Conservation (phyloP, 2,329 filamentous ascomycete species). For the Hypoxylon sp. region DNA sequence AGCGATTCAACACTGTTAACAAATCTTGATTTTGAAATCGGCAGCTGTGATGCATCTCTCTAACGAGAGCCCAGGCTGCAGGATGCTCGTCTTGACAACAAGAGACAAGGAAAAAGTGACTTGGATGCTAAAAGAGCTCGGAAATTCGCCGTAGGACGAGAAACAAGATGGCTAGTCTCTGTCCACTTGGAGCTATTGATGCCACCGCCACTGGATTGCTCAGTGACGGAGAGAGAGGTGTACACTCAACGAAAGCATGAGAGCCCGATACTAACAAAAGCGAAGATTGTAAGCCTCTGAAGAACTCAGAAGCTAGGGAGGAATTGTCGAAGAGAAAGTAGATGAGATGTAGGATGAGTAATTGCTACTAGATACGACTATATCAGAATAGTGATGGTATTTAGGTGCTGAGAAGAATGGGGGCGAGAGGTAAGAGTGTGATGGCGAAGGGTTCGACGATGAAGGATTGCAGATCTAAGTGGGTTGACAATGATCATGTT, state of each 20-base stretch:
- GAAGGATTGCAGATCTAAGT: neutral
- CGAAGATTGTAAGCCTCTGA: neutral
- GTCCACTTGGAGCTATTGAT: neutral
- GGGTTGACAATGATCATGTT: neutral
- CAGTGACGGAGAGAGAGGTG: conserved; percentile 12
- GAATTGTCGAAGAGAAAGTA: conserved; percentile 4
- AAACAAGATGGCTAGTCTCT: neutral
- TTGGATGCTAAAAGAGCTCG: neutral
- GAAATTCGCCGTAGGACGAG: neutral
- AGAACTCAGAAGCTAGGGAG: neutral
- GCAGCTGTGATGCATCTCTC: neutral
- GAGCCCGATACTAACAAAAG: neutral
- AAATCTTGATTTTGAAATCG: neutral
- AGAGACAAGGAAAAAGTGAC: neutral
- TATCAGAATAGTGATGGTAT: conserved; percentile 21
- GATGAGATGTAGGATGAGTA: conserved; percentile 27
- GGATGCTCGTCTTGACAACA: neutral
- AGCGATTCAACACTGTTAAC: neutral
- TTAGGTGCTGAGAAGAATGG: conserved; percentile 26
- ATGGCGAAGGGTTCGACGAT: conserved; percentile 2
- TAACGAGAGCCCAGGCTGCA: neutral
- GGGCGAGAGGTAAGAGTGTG: conserved; percentile 14
- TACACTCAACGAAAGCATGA: conserved; percentile 9
- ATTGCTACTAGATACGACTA: conserved; percentile 25
- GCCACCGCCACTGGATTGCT: conserved; percentile 2